phyloP scores from a whole-genome alignment of 352 stramenopile genomes.

The Thraustochytrium sp. region DNA sequence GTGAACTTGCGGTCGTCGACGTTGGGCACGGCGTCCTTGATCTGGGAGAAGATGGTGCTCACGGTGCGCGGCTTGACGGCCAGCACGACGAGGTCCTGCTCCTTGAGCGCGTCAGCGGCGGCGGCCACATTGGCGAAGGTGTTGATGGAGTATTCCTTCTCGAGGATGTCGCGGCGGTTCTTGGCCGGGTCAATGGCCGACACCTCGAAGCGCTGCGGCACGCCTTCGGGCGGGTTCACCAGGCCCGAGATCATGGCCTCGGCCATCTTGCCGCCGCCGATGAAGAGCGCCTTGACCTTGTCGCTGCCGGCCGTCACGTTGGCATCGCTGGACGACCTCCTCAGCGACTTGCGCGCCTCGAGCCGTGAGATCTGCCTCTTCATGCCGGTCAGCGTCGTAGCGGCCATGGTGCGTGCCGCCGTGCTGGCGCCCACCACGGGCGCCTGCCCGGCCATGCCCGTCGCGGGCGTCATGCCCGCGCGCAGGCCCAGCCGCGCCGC shows the following conservation, averaged over 20 bases:
- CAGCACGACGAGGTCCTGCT: constrained; percentile 81
- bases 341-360: neutral
- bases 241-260: constrained; percentile 75
- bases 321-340: neutral
- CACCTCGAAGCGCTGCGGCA: constrained; percentile 57
- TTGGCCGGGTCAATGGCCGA: constrained; percentile 66
- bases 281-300: constrained; percentile 51
- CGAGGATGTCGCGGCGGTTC: constrained; percentile 24
- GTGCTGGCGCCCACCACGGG: too few relatives aligned
- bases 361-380: neutral
- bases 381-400: too few relatives aligned
- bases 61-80: constrained; percentile 91
- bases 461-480: too few relatives aligned
- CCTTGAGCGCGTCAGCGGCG: constrained; percentile 33
- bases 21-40: constrained; percentile 56
- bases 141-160: constrained; percentile 41
- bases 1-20: constrained; percentile 51
- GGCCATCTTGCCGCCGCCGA: constrained; percentile 79
- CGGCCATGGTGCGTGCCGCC: too few relatives aligned
- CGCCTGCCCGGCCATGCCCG: too few relatives aligned
- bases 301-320: neutral
- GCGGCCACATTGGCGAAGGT: neutral
- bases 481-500: too few relatives aligned
- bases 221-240: constrained; percentile 58
- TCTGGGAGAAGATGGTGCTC: constrained; percentile 63